Base-by-base conservation (phyloP, 805 yeast genomes). In the Clavispora fructus region DNA sequence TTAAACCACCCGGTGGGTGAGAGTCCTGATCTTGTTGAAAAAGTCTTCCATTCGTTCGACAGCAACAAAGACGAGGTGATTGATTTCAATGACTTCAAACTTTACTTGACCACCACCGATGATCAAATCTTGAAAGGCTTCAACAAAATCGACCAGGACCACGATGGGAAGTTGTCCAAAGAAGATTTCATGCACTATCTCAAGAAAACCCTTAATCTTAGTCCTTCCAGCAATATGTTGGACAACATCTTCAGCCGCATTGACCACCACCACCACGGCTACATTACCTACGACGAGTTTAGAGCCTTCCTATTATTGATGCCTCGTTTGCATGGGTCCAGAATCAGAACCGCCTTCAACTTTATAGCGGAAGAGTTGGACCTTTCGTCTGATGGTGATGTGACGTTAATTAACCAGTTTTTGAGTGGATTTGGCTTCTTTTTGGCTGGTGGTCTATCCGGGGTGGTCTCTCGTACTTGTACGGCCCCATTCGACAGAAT, bases 401-500 rank as follows among this genome's bases (percentile, higher is more conserved):
- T 91, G 50, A 84, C 95, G 0, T 74, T 92, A 32, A 83, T 85
- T 38, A 82, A 81, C 60, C 95, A 88, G 52, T 77, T 87, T 44
- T 67, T 87, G 42, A 82, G 85, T 60, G 96, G 97, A 29, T 76
- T 89, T 50, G 97, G 97, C 1, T 94, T 81, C 65, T 94, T 94
- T 60, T 67, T 91, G 30, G 96, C 97, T 1, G 99, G 99, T 35
- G 99, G 99, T 0, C 64, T 91, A 17, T 87, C 97, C 1, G 99
- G 99, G 1, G 99, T 92, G 2, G 85, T 94, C 4, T 89, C 97
- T 12, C 81, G 99, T 67, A 90, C 98, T 0, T 85, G 94, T 57
- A 94, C 99, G 0, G 99, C 98, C 0, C 99, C 99, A 10, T 87
- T 94, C 53, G 99, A 94, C 64, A 78, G 99, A 62, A 79, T 94